Percentiles rank a stretch among this genome's conserved stretches.
Conservation (phyloP, 495 filamentous ascomycete genomes). For the Talaromyces stipitatus region DNA sequence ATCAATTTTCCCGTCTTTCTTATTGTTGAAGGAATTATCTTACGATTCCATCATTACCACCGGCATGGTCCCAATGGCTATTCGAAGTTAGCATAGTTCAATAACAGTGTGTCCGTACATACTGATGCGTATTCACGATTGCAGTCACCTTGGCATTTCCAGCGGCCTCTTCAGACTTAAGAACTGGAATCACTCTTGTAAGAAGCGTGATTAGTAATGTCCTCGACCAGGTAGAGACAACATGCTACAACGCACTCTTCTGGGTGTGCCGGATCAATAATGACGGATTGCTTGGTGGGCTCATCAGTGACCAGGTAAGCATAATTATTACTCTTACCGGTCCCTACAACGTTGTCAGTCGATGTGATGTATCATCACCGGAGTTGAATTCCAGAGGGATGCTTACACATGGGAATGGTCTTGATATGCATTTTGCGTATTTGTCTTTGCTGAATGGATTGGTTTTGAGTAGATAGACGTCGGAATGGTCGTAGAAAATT, state of each 20-base stretch:
- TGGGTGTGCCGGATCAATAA: conserved; percentile 91
- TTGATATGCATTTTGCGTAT: conserved; percentile 80
- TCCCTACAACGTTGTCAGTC: conserved; percentile 51
- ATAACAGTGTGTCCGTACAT: conserved; percentile 18
- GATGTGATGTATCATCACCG: background rate
- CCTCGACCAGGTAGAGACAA: background rate
- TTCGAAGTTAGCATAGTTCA: background rate
- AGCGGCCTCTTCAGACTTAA: conserved; percentile 62
- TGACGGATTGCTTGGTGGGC: conserved; percentile 82
- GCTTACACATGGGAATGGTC: conserved; percentile 97
- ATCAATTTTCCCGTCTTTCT: background rate
- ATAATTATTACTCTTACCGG: conserved; percentile 87
- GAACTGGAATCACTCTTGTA: conserved; percentile 69
- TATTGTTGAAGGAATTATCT: conserved; percentile 9
- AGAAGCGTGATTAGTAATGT: background rate
- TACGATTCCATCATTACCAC: conserved; percentile 79
- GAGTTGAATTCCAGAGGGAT: background rate
- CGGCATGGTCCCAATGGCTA: conserved; percentile 93
- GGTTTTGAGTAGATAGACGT: background rate
- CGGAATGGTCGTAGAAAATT: background rate
- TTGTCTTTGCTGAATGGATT: background rate
- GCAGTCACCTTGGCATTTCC: conserved; percentile 75
- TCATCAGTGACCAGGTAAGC: conserved; percentile 93
- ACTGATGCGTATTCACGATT: conserved; percentile 98
- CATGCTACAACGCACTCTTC: conserved; percentile 59